Conservation (phyloP, 73 alveolate genomes). For the Urostyla sp. region DNA sequence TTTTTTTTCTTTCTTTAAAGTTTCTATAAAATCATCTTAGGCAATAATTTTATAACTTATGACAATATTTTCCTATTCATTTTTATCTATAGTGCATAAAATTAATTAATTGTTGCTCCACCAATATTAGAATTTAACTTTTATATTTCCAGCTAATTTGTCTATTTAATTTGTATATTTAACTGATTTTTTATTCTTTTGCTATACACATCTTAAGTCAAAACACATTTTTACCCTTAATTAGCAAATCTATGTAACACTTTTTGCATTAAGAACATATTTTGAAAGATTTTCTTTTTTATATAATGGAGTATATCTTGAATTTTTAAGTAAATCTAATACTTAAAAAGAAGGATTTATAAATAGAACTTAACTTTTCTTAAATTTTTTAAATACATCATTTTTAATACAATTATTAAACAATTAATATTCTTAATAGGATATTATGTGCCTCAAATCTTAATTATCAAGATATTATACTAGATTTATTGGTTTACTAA, state of each 20-base stretch:
- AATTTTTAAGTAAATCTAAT: not conserved
- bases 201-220: not conserved
- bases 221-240: slow-evolving; percentile 27
- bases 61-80: not conserved
- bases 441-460: too few relatives aligned
- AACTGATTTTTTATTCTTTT: not conserved
- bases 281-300: slow-evolving; percentile 33
- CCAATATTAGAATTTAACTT: slow-evolving; percentile 35
- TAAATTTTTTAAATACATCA: slow-evolving; percentile 22
- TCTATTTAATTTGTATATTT: not conserved
- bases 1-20: not conserved
- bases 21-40: slow-evolving; percentile 29
- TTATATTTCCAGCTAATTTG: not conserved
- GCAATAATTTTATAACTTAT: slow-evolving; percentile 41
- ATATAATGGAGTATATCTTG: slow-evolving; percentile 27
- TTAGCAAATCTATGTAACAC: not conserved
- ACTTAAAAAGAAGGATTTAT: slow-evolving; percentile 39
- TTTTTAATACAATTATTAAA: slow-evolving; percentile 31
- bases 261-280: not conserved
- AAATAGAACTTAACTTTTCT: slow-evolving; percentile 13
- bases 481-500: too few relatives aligned
- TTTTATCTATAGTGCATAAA: slow-evolving; percentile 10
- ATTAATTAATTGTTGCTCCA: slow-evolving; percentile 44
- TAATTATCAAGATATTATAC: too few relatives aligned
- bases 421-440: slow-evolving; percentile 14